A percentile compares a stretch with the other conserved stretches of the same genome.
phyloP scores from a whole-genome alignment of 1,139 yeast species.

The Keqinozyma sinolaborantium region DNA sequence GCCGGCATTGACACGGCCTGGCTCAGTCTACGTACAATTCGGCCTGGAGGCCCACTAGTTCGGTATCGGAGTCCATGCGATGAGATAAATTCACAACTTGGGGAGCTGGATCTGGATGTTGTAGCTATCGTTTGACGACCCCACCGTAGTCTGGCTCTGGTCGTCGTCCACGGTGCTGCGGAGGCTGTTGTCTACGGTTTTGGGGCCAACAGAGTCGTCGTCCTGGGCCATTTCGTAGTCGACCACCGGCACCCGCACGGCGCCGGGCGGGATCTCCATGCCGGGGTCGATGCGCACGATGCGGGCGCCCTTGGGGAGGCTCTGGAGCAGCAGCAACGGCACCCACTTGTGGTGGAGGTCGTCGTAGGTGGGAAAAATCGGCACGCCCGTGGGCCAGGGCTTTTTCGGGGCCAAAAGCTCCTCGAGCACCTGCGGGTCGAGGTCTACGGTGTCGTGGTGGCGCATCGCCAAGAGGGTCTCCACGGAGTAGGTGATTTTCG shows the following conservation, averaged over 20 bases:
- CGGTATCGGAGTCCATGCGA: neutral
- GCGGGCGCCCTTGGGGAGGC: slow-evolving; percentile 8
- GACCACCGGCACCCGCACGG: slow-evolving; percentile 8
- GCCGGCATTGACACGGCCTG: neutral
- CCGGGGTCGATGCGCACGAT: slow-evolving; percentile 22
- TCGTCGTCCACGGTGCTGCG: slow-evolving; percentile 5
- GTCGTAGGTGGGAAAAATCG: neutral
- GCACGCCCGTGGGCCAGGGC: neutral
- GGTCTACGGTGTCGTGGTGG: slow-evolving; percentile 3
- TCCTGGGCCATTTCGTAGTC: too few species aligned
- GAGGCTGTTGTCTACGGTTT: slow-evolving; percentile 2
- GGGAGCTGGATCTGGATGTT: slow-evolving; percentile 20
- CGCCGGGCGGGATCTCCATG: slow-evolving; percentile 22
- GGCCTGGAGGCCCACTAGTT: slow-evolving; percentile 3
- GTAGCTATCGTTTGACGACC: slow-evolving; percentile 16
- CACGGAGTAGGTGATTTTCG: slow-evolving; percentile 8
- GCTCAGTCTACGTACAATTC: slow-evolving; percentile 11
- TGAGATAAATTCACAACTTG: neutral
- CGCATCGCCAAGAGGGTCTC: slow-evolving; percentile 7
- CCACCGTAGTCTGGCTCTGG: slow-evolving; percentile 10
- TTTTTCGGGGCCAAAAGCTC: too few species aligned
- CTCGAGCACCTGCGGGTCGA: neutral
- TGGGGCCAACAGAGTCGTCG: too few species aligned
- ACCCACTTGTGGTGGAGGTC: neutral
- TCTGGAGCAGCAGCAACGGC: neutral